Evolutionary conservation across 2,329 filamentous ascomycete genomes (phyloP).

Genomic region (Emericellopsis atlantica): DNA sequence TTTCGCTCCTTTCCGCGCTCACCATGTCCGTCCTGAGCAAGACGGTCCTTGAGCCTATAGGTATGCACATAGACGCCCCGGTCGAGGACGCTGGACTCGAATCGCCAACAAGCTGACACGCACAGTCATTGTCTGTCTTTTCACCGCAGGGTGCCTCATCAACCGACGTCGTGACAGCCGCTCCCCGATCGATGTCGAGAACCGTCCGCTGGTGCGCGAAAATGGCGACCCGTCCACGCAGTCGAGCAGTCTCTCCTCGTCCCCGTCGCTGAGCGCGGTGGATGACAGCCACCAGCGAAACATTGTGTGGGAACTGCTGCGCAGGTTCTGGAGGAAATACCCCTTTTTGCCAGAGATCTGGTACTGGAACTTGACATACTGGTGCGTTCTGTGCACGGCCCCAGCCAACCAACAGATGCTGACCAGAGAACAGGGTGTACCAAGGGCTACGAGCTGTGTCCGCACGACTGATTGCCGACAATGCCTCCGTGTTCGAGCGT

Average conservation of each 20-base stretch:
- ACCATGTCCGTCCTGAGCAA: not conserved
- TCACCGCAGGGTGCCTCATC: not conserved
- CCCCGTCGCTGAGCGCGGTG: slow-evolving; percentile 2
- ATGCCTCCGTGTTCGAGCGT: slow-evolving; percentile 20
- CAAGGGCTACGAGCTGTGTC: slow-evolving; percentile 29
- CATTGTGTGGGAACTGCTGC: slow-evolving; percentile 2
- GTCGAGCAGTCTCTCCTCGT: slow-evolving; percentile 4
- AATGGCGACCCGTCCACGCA: slow-evolving; percentile 1
- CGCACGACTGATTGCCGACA: slow-evolving; percentile 23
- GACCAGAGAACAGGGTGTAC: slow-evolving; percentile 18
- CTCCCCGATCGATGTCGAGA: not conserved
- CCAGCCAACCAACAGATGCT: not conserved
- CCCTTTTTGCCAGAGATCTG: slow-evolving; percentile 21
- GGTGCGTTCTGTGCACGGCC: slow-evolving; percentile 8
- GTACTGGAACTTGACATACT: slow-evolving; percentile 23
- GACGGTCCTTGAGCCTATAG: not conserved
- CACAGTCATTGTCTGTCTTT: not conserved
- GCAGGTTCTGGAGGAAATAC: slow-evolving; percentile 14
- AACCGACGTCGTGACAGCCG: not conserved
- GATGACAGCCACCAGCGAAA: not conserved
- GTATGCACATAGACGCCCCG: not conserved
- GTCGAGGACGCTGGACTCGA: not conserved
- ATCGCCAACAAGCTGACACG: not conserved
- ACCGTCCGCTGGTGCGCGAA: not conserved
- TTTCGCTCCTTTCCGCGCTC: no score